Conservation (phyloP, 345 rosid genomes). For the Lumnitzera racemosa region DNA sequence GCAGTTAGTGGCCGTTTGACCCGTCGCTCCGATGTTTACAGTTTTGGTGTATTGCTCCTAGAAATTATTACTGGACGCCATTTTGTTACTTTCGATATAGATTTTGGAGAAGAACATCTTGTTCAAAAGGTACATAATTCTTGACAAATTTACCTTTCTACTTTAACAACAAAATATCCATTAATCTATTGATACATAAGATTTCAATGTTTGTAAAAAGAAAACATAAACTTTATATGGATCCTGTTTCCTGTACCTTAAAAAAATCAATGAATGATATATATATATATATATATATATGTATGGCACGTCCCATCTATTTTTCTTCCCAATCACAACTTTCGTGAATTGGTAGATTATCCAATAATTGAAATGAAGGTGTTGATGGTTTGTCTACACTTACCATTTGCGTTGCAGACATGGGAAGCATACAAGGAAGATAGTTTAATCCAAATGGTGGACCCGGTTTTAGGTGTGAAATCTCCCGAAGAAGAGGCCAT, state of each 20-base stretch:
- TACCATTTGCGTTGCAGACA: slow-evolving; percentile 30
- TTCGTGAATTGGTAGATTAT: neutral
- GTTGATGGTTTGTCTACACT: too few species aligned
- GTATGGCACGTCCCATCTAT: too few species aligned
- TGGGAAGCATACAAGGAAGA: slow-evolving; percentile 34
- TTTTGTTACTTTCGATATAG: slow-evolving; percentile 29
- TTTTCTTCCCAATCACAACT: neutral
- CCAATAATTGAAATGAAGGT: too few species aligned
- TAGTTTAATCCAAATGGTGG: slow-evolving; percentile 26
- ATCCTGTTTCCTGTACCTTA: too few species aligned
- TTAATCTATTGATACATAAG: too few species aligned
- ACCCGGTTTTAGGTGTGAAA: slow-evolving; percentile 29
- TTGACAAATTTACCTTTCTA: neutral
- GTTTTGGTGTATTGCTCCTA: slow-evolving; percentile 50
- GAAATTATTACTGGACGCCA: slow-evolving; percentile 46
- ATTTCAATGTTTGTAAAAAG: too few species aligned
- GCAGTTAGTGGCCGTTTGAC: slow-evolving; percentile 42
- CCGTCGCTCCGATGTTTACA: slow-evolving; percentile 49
- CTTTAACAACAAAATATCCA: neutral
- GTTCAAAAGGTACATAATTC: slow-evolving; percentile 40
- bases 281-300: too few species aligned
- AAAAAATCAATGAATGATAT: too few species aligned
- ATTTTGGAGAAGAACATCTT: slow-evolving; percentile 41
- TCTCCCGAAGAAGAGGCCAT: slow-evolving; percentile 33
- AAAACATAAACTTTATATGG: too few species aligned